Conservation (phyloP, 495 filamentous ascomycete species). For the Penicillium fimorum region DNA sequence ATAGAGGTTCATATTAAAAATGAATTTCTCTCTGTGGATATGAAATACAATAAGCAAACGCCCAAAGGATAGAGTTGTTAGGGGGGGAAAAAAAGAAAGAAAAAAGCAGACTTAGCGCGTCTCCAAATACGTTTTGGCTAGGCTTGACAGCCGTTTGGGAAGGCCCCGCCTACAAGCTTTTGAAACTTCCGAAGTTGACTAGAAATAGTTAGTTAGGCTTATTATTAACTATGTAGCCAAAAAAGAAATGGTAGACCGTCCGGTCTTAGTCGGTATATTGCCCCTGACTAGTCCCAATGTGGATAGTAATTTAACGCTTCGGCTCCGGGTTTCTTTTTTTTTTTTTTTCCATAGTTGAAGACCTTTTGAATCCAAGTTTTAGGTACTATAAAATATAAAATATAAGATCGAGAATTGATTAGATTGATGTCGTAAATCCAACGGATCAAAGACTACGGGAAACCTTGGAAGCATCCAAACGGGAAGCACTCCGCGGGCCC, state of each 20-base stretch:
- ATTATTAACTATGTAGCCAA: background rate
- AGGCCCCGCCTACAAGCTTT: conserved; percentile 21
- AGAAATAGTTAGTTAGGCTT: background rate
- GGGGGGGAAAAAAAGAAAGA: background rate
- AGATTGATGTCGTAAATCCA: background rate
- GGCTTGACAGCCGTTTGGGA: conserved; percentile 29
- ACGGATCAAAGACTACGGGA: background rate
- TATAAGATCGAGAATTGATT: background rate
- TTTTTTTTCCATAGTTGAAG: background rate
- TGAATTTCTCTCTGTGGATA: background rate
- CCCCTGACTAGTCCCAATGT: conserved; percentile 10
- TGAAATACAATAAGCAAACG: conserved; percentile 9
- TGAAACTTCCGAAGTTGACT: conserved; percentile 13
- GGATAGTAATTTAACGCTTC: conserved; percentile 1
- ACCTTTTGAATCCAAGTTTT: background rate
- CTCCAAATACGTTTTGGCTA: conserved; percentile 10
- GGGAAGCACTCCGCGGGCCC: background rate
- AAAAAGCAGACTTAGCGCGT: conserved; percentile 16
- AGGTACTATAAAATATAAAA: background rate
- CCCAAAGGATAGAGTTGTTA: conserved; percentile 11
- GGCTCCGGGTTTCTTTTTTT: background rate
- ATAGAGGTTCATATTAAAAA: background rate
- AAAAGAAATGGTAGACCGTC: background rate
- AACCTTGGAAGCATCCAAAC: background rate
- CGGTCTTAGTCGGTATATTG: background rate